A percentile compares a stretch with the other conserved stretches of the same genome.
These are phyloP conservation scores for Selenicereus undatus DNA, from an alignment of 148 eudicot species.

Conservation along the genomic window DNA sequence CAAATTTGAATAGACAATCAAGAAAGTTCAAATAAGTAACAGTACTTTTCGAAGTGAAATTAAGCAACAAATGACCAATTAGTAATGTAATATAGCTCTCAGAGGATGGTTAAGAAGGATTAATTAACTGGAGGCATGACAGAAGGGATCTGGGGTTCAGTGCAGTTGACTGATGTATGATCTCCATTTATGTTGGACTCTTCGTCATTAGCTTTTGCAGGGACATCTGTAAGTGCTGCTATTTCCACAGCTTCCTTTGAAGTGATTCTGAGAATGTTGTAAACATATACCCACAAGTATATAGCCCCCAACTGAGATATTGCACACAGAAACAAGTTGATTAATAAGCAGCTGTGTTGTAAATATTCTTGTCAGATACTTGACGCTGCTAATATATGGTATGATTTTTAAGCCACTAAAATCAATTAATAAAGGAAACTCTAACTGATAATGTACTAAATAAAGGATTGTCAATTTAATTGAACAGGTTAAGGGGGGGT, in stretches of 20 bases:
- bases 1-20: not conserved
- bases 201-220: not conserved
- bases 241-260: slow-evolving; percentile 18
- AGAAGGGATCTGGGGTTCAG: not conserved
- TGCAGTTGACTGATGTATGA: not conserved
- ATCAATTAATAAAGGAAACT: too few relatives aligned
- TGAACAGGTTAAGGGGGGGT: too few relatives aligned
- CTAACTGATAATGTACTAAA: too few relatives aligned
- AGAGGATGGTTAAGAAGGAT: too few relatives aligned
- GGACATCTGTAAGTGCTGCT: not conserved
- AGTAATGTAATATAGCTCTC: too few relatives aligned
- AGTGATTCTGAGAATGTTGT: slow-evolving; percentile 69
- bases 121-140: not conserved
- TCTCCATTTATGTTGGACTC: not conserved
- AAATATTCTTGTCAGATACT: not conserved
- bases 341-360: not conserved
- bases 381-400: too few relatives aligned
- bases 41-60: not conserved
- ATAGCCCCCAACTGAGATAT: slow-evolving; percentile 63
- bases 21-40: not conserved
- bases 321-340: not conserved
- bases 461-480: too few relatives aligned
- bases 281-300: slow-evolving; percentile 73
- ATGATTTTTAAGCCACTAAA: too few relatives aligned
- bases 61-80: too few relatives aligned